Evolutionary conservation across 352 stramenopile species (phyloP), one percentile per base, ranked within the genome.

Genomic region (Achlya hypogyna): DNA sequence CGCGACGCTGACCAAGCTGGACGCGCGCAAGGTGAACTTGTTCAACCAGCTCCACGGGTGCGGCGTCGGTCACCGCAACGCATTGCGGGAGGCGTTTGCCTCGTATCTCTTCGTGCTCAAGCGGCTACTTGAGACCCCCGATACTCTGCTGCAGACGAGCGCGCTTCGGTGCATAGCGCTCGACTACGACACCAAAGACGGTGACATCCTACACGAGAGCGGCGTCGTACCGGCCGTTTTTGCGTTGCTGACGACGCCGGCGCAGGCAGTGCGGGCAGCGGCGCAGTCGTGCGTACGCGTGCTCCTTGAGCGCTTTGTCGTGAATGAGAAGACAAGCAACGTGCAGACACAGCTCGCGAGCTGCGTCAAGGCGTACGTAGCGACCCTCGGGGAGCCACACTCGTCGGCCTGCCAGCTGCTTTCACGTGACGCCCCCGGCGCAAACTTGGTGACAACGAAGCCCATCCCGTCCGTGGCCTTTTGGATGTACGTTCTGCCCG

Each of bases 181-280:
- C 18, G 84, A 93, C 49, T 93, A 88, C 47, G 75, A 91, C n/a
- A 59, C 86, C 8, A 82, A 91, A 34, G 84, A 93, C 47, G 77
- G 78, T 8, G 86, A 87, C 53, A 71, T 93, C 9, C 69, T 93
- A 1, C 72, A 87, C 16, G 79, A 89, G 25, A 89, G 82, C 63
- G 75, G 72, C 9, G 63, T 91, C 12, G 66, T 91, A 22, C 64
- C 72, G 0, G 74, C 81, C 22, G 74, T 91, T 27, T 64, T 93
- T 8, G 72, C 70, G 8, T 64, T 88, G n/a, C 63, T 90, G 8
- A 79, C 73, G 27, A 79, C 74, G 14, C 69, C 81, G 6, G 72
- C 73, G 0, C 64, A 75, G 27, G 71, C 72, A 1, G 75, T 86
- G 25, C 74, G 79, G 8, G 78, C 75, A 28, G 70, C 81, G 52